A percentile compares a stretch with the other conserved stretches of the same genome.
Evolutionary conservation across 1,139 yeast species (phyloP).

Genomic region (Magnusiomyces clavatus): DNA sequence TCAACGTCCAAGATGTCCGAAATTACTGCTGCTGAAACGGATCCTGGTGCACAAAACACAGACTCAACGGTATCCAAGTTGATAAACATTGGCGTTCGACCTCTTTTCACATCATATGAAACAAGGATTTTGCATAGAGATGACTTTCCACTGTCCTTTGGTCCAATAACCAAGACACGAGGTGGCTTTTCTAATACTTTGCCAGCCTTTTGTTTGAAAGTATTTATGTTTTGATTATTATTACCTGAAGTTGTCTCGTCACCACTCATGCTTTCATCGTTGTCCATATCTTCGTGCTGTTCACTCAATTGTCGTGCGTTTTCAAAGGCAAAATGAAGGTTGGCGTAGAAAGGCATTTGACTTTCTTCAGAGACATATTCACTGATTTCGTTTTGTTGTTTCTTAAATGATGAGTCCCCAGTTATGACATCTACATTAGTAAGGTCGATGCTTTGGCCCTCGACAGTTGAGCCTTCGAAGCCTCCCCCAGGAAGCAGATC

Average conservation of each 20-base stretch:
- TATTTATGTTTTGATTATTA: slow-evolving; percentile 10
- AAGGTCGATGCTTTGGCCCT: background rate
- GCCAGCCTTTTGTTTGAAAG: slow-evolving; percentile 7
- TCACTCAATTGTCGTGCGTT: slow-evolving; percentile 36
- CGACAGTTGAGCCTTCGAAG: slow-evolving; percentile 6
- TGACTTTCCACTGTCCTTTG: slow-evolving; percentile 69
- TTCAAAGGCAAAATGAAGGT: slow-evolving; percentile 72
- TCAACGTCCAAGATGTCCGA: slow-evolving; percentile 78
- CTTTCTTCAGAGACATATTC: slow-evolving; percentile 70
- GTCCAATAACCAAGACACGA: slow-evolving; percentile 66
- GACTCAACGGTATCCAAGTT: slow-evolving; percentile 80
- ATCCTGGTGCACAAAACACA: slow-evolving; percentile 75
- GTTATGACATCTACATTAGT: slow-evolving; percentile 8
- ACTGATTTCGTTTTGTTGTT: slow-evolving; percentile 24
- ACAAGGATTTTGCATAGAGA: slow-evolving; percentile 59
- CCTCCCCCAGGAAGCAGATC: slow-evolving; percentile 7
- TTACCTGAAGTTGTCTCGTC: background rate
- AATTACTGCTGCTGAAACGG: slow-evolving; percentile 75
- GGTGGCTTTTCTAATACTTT: slow-evolving; percentile 35
- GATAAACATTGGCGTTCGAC: slow-evolving; percentile 55
- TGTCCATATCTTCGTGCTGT: no score
- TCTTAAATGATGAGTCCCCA: slow-evolving; percentile 24
- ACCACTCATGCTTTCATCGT: no score
- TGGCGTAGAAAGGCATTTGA: slow-evolving; percentile 53
- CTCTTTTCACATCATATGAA: slow-evolving; percentile 70